Conservation (phyloP, 2,329 filamentous ascomycete genomes). For the Neofusicoccum laricinum region DNA sequence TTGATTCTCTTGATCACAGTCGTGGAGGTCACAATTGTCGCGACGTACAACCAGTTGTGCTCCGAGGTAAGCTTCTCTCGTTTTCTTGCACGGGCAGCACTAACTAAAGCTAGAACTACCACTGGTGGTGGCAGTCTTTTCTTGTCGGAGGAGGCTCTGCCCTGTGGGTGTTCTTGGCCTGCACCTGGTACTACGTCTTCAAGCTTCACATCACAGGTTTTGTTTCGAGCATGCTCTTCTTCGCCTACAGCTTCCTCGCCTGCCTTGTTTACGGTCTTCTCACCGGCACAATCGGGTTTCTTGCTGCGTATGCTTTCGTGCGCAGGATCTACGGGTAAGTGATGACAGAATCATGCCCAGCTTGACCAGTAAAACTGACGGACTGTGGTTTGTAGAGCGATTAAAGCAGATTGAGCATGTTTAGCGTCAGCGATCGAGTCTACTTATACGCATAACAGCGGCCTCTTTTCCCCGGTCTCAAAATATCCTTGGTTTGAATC, state of each 20-base stretch:
- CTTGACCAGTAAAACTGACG: background rate
- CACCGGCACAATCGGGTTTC: conserved; percentile 79
- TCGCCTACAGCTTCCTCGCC: conserved; percentile 78
- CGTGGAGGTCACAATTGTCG: conserved; percentile 78
- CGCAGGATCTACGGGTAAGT: conserved; percentile 76
- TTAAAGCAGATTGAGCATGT: conserved; percentile 13
- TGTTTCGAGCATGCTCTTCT: conserved; percentile 77
- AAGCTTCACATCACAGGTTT: conserved; percentile 80
- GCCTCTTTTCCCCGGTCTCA: background rate
- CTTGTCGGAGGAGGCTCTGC: conserved; percentile 72
- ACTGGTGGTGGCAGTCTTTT: conserved; percentile 94
- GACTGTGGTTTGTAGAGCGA: background rate
- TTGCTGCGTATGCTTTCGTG: conserved; percentile 81
- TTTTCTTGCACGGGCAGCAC: background rate
- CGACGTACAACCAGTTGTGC: conserved; percentile 79
- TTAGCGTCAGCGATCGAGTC: background rate
- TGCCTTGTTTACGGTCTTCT: conserved; percentile 78
- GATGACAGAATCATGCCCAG: background rate
- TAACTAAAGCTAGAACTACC: conserved; percentile 59
- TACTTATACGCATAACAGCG: background rate
- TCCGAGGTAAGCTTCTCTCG: conserved; percentile 55
- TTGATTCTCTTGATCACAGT: conserved; percentile 72
- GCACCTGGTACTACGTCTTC: conserved; percentile 77
- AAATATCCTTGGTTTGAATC: background rate
- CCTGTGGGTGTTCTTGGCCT: conserved; percentile 80